A percentile compares a stretch with the other conserved stretches of the same genome.
These are phyloP conservation scores for Colletotrichum chrysophilum DNA, from an alignment of 2,329 filamentous ascomycete species.

Conservation along the genomic window DNA sequence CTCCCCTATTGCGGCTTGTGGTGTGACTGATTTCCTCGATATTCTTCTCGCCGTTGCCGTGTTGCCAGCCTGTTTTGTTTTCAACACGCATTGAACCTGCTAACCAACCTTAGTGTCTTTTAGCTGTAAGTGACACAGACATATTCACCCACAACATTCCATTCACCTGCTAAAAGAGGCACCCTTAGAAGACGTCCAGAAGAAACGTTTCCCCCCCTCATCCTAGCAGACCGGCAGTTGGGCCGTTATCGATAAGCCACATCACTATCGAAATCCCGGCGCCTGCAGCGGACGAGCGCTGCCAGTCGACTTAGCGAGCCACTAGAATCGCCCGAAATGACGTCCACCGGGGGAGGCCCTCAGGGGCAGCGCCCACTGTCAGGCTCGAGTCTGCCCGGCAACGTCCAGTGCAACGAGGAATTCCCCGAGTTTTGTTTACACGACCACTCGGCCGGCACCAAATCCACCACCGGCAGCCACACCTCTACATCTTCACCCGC, in stretches of 20 bases:
- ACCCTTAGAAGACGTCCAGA: background rate
- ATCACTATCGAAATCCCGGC: constrained; percentile 12
- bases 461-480: constrained; percentile 20
- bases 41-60: background rate
- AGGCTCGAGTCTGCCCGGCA: constrained; percentile 36
- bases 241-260: constrained; percentile 16
- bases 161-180: background rate
- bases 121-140: background rate
- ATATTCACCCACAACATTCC: background rate
- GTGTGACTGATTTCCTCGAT: background rate
- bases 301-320: constrained; percentile 18
- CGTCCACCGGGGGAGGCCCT: constrained; percentile 9
- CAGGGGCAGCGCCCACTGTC: constrained; percentile 22
- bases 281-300: constrained; percentile 21
- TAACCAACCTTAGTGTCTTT: background rate
- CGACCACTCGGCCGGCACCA: constrained; percentile 22
- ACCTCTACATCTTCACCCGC: constrained; percentile 26
- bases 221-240: constrained; percentile 3
- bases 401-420: constrained; percentile 37
- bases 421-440: constrained; percentile 52
- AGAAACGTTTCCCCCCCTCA: background rate
- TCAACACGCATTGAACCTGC: background rate
- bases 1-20: background rate
- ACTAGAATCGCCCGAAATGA: constrained; percentile 21
- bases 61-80: background rate